A percentile compares a stretch with the other conserved stretches of the same genome.
These are phyloP conservation scores for Monosporozyma aerobia DNA, from an alignment of 805 yeast genomes.

Conservation along the genomic window DNA sequence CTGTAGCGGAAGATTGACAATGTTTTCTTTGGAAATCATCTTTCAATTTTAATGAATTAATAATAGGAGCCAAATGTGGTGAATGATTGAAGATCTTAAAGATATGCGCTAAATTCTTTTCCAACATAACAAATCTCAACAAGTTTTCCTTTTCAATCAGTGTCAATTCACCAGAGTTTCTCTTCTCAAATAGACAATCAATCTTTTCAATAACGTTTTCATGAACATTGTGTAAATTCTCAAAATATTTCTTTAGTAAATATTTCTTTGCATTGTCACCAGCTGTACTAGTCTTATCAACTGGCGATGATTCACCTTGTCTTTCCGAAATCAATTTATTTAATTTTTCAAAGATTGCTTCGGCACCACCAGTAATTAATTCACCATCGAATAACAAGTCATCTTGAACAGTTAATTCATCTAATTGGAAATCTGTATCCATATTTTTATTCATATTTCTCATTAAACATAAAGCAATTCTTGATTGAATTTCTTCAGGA, in stretches of 20 bases:
- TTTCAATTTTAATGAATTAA: conserved; percentile 4
- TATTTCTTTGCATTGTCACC: conserved; percentile 33
- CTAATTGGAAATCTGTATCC: conserved; percentile 25
- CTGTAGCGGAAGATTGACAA: conserved; percentile 4
- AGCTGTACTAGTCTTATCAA: conserved; percentile 17
- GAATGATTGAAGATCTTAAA: conserved; percentile 29
- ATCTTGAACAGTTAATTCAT: conserved; percentile 34
- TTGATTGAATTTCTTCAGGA: conserved; percentile 54
- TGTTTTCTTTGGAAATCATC: conserved; percentile 6
- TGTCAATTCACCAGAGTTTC: conserved; percentile 44
- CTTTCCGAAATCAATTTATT: conserved; percentile 9
- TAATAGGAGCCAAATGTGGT: conserved; percentile 17
- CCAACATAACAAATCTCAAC: conserved; percentile 57
- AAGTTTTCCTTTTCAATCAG: conserved; percentile 68
- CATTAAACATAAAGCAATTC: conserved; percentile 72
- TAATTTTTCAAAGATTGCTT: conserved; percentile 42
- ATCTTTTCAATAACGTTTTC: conserved; percentile 40
- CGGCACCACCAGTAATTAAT: conserved; percentile 62
- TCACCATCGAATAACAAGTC: conserved; percentile 72
- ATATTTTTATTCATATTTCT: conserved; percentile 66
- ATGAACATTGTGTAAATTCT: conserved; percentile 31
- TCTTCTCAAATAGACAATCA: conserved; percentile 49
- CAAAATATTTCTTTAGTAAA: conserved; percentile 33
- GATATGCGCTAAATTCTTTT: conserved; percentile 55
- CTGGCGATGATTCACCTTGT: not conserved